Evolutionary conservation across 129 eudicot genomes (phyloP).

Genomic region (Smallanthus sonchifolius): DNA sequence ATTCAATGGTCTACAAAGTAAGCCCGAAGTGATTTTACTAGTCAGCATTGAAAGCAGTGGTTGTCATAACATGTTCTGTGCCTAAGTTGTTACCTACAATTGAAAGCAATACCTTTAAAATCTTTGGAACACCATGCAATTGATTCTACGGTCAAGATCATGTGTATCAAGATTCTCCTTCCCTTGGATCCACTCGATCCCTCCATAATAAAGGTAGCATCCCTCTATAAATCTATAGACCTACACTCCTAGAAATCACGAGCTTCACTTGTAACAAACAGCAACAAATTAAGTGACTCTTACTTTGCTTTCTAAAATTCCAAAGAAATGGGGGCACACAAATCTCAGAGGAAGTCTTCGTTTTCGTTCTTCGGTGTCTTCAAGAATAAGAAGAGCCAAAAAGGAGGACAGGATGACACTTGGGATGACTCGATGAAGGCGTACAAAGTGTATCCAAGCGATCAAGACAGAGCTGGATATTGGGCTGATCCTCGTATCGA

Average conservation of each 20-base stretch:
- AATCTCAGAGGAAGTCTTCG: constrained; percentile 25
- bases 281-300: background rate
- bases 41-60: constrained; percentile 18
- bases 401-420: constrained; percentile 5
- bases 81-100: constrained; percentile 13
- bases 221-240: constrained; percentile 17
- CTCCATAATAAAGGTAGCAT: background rate
- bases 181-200: constrained; percentile 9
- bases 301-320: background rate
- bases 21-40: background rate
- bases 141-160: constrained; percentile 11
- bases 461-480: constrained; percentile 35
- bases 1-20: constrained; percentile 10
- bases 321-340: constrained; percentile 17
- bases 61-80: constrained; percentile 12
- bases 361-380: constrained; percentile 28
- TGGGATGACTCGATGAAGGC: constrained; percentile 43
- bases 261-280: constrained; percentile 13
- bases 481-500: constrained; percentile 42
- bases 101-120: background rate
- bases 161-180: constrained; percentile 12
- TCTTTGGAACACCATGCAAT: background rate
- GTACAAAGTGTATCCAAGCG: constrained; percentile 39
- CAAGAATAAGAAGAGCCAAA: constrained; percentile 25
- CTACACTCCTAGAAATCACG: constrained; percentile 22